Conservation (phyloP, 805 yeast species). For the Wickerhamiella brachini region DNA sequence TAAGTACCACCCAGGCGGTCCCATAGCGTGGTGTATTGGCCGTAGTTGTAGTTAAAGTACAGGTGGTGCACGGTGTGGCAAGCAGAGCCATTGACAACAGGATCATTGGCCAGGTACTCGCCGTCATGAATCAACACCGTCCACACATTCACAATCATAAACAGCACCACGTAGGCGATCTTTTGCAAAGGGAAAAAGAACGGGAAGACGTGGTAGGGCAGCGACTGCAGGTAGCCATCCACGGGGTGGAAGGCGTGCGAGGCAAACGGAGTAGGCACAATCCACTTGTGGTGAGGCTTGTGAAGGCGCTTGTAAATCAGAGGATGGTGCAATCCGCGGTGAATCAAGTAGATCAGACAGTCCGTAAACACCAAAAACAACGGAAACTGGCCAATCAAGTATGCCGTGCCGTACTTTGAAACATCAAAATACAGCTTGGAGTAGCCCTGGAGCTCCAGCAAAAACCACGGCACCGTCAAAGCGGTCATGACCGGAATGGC, state of each 20-base stretch:
- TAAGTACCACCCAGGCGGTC: conserved; percentile 91
- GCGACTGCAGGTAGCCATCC: conserved; percentile 84
- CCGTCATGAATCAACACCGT: conserved; percentile 98
- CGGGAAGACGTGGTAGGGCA: conserved; percentile 90
- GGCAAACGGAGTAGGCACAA: conserved; percentile 96
- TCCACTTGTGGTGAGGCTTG: conserved; percentile 98
- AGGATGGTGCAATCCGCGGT: conserved; percentile 91
- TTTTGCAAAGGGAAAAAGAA: conserved; percentile 87
- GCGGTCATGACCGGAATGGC: conserved; percentile 85
- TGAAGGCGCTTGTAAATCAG: conserved; percentile 71
- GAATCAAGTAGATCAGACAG: conserved; percentile 80
- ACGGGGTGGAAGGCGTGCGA: conserved; percentile 98
- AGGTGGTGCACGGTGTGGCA: conserved; percentile 96
- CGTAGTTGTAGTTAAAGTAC: conserved; percentile 95
- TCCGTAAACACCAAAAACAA: conserved; percentile 85
- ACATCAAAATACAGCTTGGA: conserved; percentile 62
- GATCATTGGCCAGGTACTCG: conserved; percentile 84
- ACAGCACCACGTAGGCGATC: conserved; percentile 62
- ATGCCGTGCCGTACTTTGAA: conserved; percentile 55
- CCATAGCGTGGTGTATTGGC: conserved; percentile 97
- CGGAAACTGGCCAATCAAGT: conserved; percentile 55
- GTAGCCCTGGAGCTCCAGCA: conserved; percentile 70
- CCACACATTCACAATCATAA: conserved; percentile 93
- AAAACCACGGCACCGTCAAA: conserved; percentile 81
- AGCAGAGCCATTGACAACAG: conserved; percentile 92